Base-by-base conservation (phyloP, 2,329 filamentous ascomycete species). In the Zymoseptoria brevis region DNA sequence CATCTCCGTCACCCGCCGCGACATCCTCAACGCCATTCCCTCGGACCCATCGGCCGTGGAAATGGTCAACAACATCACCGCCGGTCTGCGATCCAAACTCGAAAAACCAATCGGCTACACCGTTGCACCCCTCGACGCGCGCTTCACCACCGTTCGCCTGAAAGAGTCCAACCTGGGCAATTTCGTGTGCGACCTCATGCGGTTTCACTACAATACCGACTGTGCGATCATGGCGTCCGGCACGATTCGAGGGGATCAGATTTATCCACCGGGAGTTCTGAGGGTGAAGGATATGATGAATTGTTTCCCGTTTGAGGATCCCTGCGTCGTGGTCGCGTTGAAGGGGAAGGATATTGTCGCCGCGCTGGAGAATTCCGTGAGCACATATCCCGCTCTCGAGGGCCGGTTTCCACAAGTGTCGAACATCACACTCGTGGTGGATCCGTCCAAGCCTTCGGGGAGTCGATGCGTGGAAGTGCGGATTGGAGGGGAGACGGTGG, bases 101-200 rank as follows among this genome's bases (percentile, higher is more conserved):
- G 87, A 91, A 58, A 92, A 91, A 72, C 87, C 90, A 0, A 79
- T 96, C 29, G 90, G 91, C 2, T 95, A 89, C 75, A 95, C 90
- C 0, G 85, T 87, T 0, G 86, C 85, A 0, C 89, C 91, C 0
- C 81, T 96, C 0, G 92, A 96, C 71, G 89, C 88, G 1, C 86
- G 91, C 1, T 96, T 96, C 73, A 88, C 85, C 16, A 95, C 90
- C 0, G 89, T 96, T 0, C 81, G 91, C 9, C 77, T 83, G 19
- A 80, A 77, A 52, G 91, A 96, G 74, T 90, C 87, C 57, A 96
- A 96, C 69, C 77, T 95, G 13, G 90, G 88, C 1, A 96, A 96
- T 74, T 95, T 95, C 72, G 87, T 96, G 2, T 94, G 89, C 74
- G 91, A 96, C 71, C 81, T 96, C 22, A 96, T 96, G 90, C 83